Evolutionary conservation across 768 basidiomycete species (phyloP).

Genomic region (Lactarius akahatsu): DNA sequence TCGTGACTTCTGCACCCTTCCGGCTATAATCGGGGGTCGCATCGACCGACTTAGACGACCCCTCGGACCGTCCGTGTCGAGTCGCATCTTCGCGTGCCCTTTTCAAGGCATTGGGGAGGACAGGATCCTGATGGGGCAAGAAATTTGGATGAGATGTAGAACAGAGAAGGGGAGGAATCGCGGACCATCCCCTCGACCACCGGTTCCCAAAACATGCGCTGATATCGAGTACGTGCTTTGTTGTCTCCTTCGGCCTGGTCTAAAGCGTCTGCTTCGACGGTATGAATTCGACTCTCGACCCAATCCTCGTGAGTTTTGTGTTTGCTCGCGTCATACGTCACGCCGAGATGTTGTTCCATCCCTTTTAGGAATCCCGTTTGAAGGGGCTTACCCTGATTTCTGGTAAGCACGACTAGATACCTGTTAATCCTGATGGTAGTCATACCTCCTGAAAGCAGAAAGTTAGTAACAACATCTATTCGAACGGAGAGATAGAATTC

Average conservation of each 20-base stretch:
- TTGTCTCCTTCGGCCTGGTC: constrained; percentile 57
- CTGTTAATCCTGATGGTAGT: neutral
- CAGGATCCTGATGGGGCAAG: constrained; percentile 50
- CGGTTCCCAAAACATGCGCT: constrained; percentile 77
- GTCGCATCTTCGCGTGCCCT: constrained; percentile 44
- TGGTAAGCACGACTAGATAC: constrained; percentile 19
- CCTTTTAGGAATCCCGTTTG: constrained; percentile 79
- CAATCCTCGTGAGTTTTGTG: constrained; percentile 22
- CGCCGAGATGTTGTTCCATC: constrained; percentile 79
- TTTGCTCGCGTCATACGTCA: constrained; percentile 36
- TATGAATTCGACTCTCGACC: constrained; percentile 44
- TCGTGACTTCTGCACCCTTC: constrained; percentile 13
- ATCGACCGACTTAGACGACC: constrained; percentile 42
- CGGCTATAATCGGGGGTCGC: constrained; percentile 33
- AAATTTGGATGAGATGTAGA: neutral
- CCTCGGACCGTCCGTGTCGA: constrained; percentile 37
- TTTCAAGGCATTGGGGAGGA: constrained; percentile 58
- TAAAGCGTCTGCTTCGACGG: constrained; percentile 59
- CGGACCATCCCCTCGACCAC: constrained; percentile 66
- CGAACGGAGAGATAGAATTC: constrained; percentile 29
- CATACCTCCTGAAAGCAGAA: constrained; percentile 30
- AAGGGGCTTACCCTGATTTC: constrained; percentile 53
- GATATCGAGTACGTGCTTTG: constrained; percentile 60
- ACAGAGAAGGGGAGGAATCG: constrained; percentile 20
- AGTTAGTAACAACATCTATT: constrained; percentile 25